Base-by-base conservation (phyloP, 2,329 filamentous ascomycete genomes). In the Ceratocystis papillata region DNA sequence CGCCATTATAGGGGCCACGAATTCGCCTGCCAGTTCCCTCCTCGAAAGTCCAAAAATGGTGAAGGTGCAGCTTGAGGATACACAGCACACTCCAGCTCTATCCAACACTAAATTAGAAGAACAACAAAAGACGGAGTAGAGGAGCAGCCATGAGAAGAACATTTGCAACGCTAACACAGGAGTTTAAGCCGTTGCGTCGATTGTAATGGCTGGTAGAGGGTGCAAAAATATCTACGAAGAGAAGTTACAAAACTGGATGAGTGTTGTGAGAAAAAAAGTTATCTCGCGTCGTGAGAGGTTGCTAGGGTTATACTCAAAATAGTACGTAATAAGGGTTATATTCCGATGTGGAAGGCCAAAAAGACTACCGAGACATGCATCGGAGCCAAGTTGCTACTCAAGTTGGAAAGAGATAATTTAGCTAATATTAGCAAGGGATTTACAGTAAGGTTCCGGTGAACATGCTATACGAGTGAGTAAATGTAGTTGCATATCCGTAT, bases 301-400 rank as follows among this genome's bases (percentile, higher is more conserved):
- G 25, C 22, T 53, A 53, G 22, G 48, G 48, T 28, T 28, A n/a
- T 28, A 28, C 3, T 28, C 48, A 53, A 53, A 53, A 53, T 53
- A 53, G 22, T 15, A 17, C 22, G 25, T 28, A 53, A 28, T 15
- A 53, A 53, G 48, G 48, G 48, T 53, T 53, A 53, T 28, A 2
- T 28, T 28, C 20, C 22, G 48, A 12, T 7, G 20, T 15, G 3
- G 22, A 53, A 6, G 5, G 10, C 10, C 48, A 53, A 28, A 28
- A 53, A 53, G 5, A 53, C 17, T 53, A 20, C 48, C 48, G 48
- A 53, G 48, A 53, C 48, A 53, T 53, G 48, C 25, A 53, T 50
- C 48, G 48, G 48, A 2, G 48, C 0, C n/a, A 50, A 15, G 48
- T 8, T 22, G n/a, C n/a, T 50, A 25, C 5, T 50, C 12, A 25